phyloP scores from a whole-genome alignment of 2,329 filamentous ascomycete genomes.

The Microdochium bolleyi region DNA sequence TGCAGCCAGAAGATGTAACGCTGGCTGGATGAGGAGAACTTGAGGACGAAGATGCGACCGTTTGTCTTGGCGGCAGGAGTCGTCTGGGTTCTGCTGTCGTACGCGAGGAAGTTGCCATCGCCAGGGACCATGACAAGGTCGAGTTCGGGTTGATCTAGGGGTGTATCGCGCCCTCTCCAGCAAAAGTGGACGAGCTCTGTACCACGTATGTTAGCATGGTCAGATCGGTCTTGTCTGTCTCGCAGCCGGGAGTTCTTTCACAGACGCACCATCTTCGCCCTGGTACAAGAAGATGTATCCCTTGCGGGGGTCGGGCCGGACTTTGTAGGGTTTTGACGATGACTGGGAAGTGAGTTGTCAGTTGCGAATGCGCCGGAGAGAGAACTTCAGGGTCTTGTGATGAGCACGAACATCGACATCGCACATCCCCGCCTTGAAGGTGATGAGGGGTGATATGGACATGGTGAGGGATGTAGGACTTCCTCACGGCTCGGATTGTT shows the following conservation, averaged over 20 bases:
- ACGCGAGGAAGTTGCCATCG: conserved; percentile 81
- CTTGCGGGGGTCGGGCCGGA: conserved; percentile 62
- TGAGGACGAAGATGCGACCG: conserved; percentile 86
- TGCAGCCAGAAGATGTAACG: conserved; percentile 96
- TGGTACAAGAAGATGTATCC: conserved; percentile 90
- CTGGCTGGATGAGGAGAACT: conserved; percentile 87
- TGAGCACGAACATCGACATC: conserved; percentile 63
- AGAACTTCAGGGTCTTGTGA: background rate
- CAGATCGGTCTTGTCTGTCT: too few species aligned
- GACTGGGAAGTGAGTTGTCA: conserved; percentile 12
- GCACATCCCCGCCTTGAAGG: conserved; percentile 92
- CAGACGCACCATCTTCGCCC: conserved; percentile 63
- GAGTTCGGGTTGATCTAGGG: conserved; percentile 66
- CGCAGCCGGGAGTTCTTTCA: background rate
- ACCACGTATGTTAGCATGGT: conserved; percentile 9
- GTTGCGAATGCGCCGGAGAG: background rate
- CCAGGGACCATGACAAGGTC: conserved; percentile 91
- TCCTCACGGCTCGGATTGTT: background rate
- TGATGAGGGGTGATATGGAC: conserved; percentile 81
- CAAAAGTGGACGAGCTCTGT: conserved; percentile 89
- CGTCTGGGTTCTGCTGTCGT: conserved; percentile 52
- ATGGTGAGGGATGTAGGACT: conserved; percentile 36
- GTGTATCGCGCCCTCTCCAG: conserved; percentile 76
- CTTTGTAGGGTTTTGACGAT: conserved; percentile 51
- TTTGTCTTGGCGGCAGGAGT: conserved; percentile 60